Evolutionary conservation across 2,329 filamentous ascomycete genomes (phyloP).

Genomic region (Trichoderma sp.): DNA sequence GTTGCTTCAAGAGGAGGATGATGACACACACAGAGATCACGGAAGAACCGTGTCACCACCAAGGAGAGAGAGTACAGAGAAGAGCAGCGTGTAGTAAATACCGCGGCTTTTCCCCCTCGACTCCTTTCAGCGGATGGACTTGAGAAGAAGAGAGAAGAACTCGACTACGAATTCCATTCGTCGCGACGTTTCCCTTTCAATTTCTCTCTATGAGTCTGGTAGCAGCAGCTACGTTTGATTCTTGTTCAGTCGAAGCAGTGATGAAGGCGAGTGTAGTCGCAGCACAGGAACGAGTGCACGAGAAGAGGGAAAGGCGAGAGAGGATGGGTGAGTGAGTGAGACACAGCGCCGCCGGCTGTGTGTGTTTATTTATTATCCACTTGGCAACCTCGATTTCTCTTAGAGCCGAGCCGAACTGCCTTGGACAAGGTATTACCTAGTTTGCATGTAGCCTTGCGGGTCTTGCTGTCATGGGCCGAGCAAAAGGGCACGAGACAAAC

Average conservation of each 20-base stretch:
- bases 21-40: too few relatives aligned
- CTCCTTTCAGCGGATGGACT: conserved; percentile 33
- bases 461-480: conserved; percentile 11
- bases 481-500: neutral
- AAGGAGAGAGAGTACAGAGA: neutral
- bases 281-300: too few relatives aligned
- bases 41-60: neutral
- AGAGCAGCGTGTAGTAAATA: neutral
- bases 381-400: neutral
- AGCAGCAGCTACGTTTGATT: neutral
- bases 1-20: neutral
- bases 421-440: neutral
- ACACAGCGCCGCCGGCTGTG: neutral
- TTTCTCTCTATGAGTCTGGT: neutral
- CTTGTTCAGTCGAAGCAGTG: neutral
- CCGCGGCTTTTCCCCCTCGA: neutral
- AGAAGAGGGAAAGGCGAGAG: too few relatives aligned
- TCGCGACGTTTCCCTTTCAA: conserved; percentile 7
- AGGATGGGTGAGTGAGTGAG: neutral
- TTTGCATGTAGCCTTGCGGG: conserved; percentile 1
- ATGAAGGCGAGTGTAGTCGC: too few relatives aligned
- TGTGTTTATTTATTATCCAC: neutral
- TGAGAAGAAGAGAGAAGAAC: conserved; percentile 36
- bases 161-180: conserved; percentile 37
- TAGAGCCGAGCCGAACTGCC: conserved; percentile 13